Percentiles rank a stretch among this genome's conserved stretches.
Evolutionary conservation across 2,329 filamentous ascomycete species (phyloP).

Genomic region (Aspergillus udagawae): DNA sequence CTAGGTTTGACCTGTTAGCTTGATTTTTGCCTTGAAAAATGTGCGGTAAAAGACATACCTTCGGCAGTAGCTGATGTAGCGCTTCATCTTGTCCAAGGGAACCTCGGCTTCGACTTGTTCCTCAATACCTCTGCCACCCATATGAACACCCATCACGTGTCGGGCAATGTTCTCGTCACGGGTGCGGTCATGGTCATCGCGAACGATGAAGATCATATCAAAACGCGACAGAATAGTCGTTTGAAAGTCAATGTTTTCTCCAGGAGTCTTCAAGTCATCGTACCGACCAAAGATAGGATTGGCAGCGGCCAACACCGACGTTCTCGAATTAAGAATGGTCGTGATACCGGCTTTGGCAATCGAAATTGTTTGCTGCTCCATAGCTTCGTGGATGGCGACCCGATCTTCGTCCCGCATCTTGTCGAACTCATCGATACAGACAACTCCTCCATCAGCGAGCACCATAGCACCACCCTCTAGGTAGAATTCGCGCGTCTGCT

Average conservation of each 20-base stretch:
- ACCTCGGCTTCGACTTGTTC: slow-evolving; percentile 85
- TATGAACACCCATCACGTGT: slow-evolving; percentile 96
- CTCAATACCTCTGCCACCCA: slow-evolving; percentile 79
- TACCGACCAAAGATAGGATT: slow-evolving; percentile 98
- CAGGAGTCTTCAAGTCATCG: slow-evolving; percentile 94
- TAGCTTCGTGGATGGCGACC: slow-evolving; percentile 97
- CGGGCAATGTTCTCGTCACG: slow-evolving; percentile 92
- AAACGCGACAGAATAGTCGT: slow-evolving; percentile 97
- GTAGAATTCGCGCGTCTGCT: slow-evolving; percentile 91
- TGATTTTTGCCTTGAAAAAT: neutral
- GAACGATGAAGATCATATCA: slow-evolving; percentile 99
- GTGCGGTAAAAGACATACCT: slow-evolving; percentile 57
- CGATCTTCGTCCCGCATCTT: slow-evolving; percentile 99
- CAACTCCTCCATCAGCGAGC: slow-evolving; percentile 90
- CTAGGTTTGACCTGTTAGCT: slow-evolving; percentile 42
- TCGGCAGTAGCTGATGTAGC: slow-evolving; percentile 96
- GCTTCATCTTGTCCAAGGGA: slow-evolving; percentile 92
- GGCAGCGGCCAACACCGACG: slow-evolving; percentile 89
- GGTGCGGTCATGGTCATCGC: slow-evolving; percentile 84
- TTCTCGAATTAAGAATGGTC: slow-evolving; percentile 92
- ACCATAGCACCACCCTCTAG: slow-evolving; percentile 98
- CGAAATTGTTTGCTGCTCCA: slow-evolving; percentile 99
- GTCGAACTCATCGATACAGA: slow-evolving; percentile 99
- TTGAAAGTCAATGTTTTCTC: slow-evolving; percentile 99
- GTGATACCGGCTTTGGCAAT: slow-evolving; percentile 99